These are phyloP conservation scores for Penicillium brasilianum DNA, from an alignment of 2,329 filamentous ascomycete genomes.

Conservation along the genomic window DNA sequence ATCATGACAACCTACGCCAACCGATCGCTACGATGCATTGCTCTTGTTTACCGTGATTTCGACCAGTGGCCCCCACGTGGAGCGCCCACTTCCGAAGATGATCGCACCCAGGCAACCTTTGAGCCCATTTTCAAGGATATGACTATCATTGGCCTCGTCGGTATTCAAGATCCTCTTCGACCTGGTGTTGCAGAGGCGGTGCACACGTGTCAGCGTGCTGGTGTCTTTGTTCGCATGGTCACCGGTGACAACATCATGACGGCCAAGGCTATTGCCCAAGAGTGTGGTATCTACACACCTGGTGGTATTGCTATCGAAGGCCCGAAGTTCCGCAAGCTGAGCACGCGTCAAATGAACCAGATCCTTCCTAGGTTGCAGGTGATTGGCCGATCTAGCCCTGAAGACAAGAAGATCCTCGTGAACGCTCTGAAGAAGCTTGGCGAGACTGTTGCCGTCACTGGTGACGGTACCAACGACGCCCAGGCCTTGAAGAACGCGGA, in stretches of 20 bases:
- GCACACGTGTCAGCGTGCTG: constrained; percentile 72
- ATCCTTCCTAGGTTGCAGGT: constrained; percentile 73
- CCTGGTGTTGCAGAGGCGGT: constrained; percentile 76
- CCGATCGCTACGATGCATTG: constrained; percentile 82
- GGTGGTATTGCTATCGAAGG: constrained; percentile 77
- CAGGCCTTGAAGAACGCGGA: constrained; percentile 81
- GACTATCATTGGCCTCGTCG: constrained; percentile 72
- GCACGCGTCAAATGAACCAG: constrained; percentile 66
- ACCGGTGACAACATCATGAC: constrained; percentile 83
- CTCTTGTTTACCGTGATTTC: constrained; percentile 82
- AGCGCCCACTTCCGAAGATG: constrained; percentile 60
- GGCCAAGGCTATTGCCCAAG: constrained; percentile 76
- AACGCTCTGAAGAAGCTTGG: constrained; percentile 72
- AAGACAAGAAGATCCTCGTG: constrained; percentile 77
- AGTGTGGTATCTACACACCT: constrained; percentile 74
- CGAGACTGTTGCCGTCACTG: constrained; percentile 81
- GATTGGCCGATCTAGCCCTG: constrained; percentile 73
- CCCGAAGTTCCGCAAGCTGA: constrained; percentile 75
- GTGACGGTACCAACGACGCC: constrained; percentile 83
- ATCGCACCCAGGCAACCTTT: constrained; percentile 67
- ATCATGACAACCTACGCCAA: constrained; percentile 79
- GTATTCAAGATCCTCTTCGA: constrained; percentile 81
- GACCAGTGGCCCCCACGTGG: constrained; percentile 78
- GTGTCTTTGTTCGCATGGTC: constrained; percentile 82
- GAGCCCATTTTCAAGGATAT: constrained; percentile 71